A percentile compares a stretch with the other conserved stretches of the same genome.
These are phyloP conservation scores for Solanum hybrid DNA, from an alignment of 305 asterid genomes.

Conservation along the genomic window DNA sequence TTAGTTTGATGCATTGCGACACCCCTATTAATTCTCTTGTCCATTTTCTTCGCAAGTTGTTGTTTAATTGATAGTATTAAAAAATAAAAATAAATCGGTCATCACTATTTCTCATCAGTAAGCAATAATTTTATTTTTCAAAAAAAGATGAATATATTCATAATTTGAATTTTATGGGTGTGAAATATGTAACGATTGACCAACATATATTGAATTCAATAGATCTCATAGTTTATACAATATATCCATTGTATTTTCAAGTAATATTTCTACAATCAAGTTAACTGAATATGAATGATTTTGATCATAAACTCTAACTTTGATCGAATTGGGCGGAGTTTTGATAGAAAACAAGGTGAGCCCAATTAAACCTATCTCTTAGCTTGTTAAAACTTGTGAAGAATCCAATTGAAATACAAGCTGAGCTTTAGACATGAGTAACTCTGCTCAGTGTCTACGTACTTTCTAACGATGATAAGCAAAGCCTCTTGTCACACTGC, in stretches of 20 bases:
- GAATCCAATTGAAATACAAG: neutral
- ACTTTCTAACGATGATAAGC: neutral
- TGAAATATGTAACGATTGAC: neutral
- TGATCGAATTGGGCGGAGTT: neutral
- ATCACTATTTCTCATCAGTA: neutral
- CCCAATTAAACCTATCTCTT: neutral
- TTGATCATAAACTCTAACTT: neutral
- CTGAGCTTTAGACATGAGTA: neutral
- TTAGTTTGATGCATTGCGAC: neutral
- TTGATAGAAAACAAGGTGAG: neutral
- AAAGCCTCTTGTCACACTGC: neutral
- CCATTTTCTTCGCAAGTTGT: neutral
- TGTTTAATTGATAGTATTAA: neutral
- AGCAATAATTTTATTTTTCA: neutral
- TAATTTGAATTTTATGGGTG: neutral
- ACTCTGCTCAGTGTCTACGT: too few species aligned
- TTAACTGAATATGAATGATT: neutral
- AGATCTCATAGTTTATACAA: neutral
- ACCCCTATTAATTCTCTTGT: neutral
- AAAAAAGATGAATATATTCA: neutral
- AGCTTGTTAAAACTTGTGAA: neutral
- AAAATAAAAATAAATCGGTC: neutral
- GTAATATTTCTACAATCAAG: neutral
- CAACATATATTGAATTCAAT: neutral
- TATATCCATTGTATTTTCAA: neutral